phyloP scores from a whole-genome alignment of 257 asterid genomes.

The Henckelia pumila region DNA sequence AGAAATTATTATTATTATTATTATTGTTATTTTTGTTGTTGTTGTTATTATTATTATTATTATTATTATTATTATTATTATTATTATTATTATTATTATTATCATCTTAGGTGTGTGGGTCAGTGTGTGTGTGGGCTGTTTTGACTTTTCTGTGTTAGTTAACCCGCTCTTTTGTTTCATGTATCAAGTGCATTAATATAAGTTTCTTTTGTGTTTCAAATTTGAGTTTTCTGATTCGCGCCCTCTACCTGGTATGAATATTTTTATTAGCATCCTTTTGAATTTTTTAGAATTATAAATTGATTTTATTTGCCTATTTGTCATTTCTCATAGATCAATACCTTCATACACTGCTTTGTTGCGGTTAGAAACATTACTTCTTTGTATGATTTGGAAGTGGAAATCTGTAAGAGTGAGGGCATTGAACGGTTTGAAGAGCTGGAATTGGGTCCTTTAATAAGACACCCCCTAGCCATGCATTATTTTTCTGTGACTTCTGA shows the following conservation, averaged over 20 bases:
- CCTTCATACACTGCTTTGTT: conserved; percentile 89
- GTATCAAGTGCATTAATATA: too few species aligned
- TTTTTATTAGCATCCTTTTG: background rate
- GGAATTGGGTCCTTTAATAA: conserved; percentile 85
- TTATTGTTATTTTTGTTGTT: too few species aligned
- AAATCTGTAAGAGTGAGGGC: conserved; percentile 80
- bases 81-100: too few species aligned
- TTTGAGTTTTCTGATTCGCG: too few species aligned
- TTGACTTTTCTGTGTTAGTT: conserved; percentile 3
- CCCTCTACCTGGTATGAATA: background rate
- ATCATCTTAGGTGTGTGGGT: too few species aligned
- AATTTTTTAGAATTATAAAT: conserved; percentile 14
- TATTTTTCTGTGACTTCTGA: conserved; percentile 66
- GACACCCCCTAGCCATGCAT: conserved; percentile 69
- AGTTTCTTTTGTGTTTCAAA: too few species aligned
- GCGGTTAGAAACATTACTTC: conserved; percentile 77
- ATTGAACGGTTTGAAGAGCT: conserved; percentile 72
- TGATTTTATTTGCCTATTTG: conserved; percentile 20
- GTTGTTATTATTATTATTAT: too few species aligned
- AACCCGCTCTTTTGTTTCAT: background rate
- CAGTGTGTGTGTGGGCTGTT: too few species aligned
- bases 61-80: too few species aligned
- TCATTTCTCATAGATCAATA: conserved; percentile 50
- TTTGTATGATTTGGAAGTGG: conserved; percentile 75
- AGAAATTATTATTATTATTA: too few species aligned